Percentiles rank a stretch among this genome's conserved stretches.
These are phyloP conservation scores for Lachnellula arida DNA, from an alignment of 2,329 filamentous ascomycete species.

Conservation along the genomic window DNA sequence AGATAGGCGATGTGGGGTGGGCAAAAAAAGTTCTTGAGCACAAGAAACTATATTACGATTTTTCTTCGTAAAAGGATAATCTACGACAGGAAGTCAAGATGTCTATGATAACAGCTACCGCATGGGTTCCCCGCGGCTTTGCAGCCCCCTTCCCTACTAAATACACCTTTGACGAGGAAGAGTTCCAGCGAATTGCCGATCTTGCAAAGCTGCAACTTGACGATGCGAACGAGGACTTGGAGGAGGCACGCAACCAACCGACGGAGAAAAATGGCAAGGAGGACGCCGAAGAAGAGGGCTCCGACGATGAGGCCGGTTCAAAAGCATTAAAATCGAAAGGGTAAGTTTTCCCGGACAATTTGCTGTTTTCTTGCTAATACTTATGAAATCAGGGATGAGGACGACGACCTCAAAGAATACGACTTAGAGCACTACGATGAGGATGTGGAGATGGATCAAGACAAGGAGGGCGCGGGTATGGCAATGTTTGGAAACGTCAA, in stretches of 20 bases:
- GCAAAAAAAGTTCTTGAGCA: slow-evolving; percentile 5
- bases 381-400: slow-evolving; percentile 45
- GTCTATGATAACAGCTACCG: slow-evolving; percentile 54
- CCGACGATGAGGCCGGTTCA: slow-evolving; percentile 24
- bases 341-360: slow-evolving; percentile 32
- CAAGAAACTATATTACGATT: not conserved
- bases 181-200: slow-evolving; percentile 54
- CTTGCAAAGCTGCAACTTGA: slow-evolving; percentile 63
- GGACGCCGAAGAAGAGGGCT: slow-evolving; percentile 36
- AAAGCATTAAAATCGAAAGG: slow-evolving; percentile 36
- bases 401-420: slow-evolving; percentile 93
- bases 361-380: slow-evolving; percentile 8
- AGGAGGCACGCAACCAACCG: slow-evolving; percentile 45
- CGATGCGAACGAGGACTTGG: slow-evolving; percentile 83
- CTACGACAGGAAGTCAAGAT: slow-evolving; percentile 16
- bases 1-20: slow-evolving; percentile 3
- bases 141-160: slow-evolving; percentile 54
- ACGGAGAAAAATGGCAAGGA: slow-evolving; percentile 28
- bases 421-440: slow-evolving; percentile 95
- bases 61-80: not conserved
- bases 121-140: slow-evolving; percentile 55
- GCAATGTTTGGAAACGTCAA: slow-evolving; percentile 96
- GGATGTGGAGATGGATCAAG: slow-evolving; percentile 63
- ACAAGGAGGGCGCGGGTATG: slow-evolving; percentile 61
- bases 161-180: slow-evolving; percentile 54